Base-by-base conservation (phyloP, 306 rosid genomes). In the Dalbergia cultrata region DNA sequence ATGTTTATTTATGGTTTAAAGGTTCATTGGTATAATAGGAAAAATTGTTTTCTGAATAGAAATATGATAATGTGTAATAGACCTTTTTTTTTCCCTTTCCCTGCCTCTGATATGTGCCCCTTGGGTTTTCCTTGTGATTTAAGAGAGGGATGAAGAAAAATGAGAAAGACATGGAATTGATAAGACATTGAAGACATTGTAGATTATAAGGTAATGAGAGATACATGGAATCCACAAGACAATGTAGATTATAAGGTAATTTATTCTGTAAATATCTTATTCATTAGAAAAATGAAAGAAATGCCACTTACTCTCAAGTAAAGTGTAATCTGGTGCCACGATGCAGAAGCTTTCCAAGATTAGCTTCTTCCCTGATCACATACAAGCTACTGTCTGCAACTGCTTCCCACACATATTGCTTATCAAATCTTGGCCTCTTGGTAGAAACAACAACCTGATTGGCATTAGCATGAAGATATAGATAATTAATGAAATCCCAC, bases 281-380 rank as follows among this genome's bases (percentile, higher is more conserved):
- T 3, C 39, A 35, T 45, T 22, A 56, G 35, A 49, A 58, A 39
- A 78, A 80, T 50, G 56, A 79, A 82, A 37, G 41, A 37, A 37
- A 37, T 50, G 49, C 57, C 74, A 77, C 82, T 58, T 90, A 93
- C 98, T 85, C 88, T 92, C 79, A 96, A 86, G 81, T 84, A 86
- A 71, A 96, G 97, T 9, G 96, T 96, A 74, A 96, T 89, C 88
- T 96, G 97, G 98, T 93, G 80, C 99, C 99, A 53, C 98, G 98
- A 44, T 13, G 86, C 62, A 96, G 67, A 75, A 90, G 69, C 43
- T 90, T 96, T 72, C 89, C 97, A 13, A 98, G 93, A 76, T 90
- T 89, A 75, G 97, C 93, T 90, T 96, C 99, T 85, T 96, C 99
- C 85, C 81, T 90, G 37, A 96, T 96, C 81, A 85, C 81, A 84